These are phyloP conservation scores for Aspergillus bertholletiae DNA, from an alignment of 495 filamentous ascomycete species.

Conservation along the genomic window DNA sequence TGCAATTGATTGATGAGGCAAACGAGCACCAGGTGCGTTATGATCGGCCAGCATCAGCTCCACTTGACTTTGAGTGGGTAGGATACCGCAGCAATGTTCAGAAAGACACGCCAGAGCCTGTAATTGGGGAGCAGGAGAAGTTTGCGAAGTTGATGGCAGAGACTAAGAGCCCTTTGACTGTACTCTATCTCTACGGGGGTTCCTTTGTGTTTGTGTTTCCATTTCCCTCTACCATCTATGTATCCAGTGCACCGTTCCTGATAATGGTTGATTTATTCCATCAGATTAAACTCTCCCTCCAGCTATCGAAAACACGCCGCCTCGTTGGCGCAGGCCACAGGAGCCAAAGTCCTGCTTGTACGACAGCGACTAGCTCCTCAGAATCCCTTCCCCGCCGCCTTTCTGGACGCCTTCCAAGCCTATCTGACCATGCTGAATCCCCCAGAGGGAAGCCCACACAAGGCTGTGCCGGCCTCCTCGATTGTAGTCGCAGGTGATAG, in stretches of 20 bases:
- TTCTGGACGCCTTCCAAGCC: slow-evolving; percentile 8
- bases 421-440: slow-evolving; percentile 6
- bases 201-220: background rate
- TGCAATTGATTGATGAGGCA: background rate
- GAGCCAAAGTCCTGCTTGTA: slow-evolving; percentile 2
- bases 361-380: slow-evolving; percentile 9
- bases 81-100: slow-evolving; percentile 2
- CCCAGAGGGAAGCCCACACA: background rate
- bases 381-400: slow-evolving; percentile 8
- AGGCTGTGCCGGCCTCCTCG: background rate
- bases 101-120: slow-evolving; percentile 2
- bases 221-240: no score
- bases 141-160: slow-evolving; percentile 1
- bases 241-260: no score
- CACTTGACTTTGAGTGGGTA: slow-evolving; percentile 2
- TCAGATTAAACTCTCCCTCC: slow-evolving; percentile 1
- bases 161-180: background rate
- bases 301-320: background rate
- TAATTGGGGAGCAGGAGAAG: slow-evolving; percentile 2
- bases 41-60: background rate
- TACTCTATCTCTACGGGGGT: slow-evolving; percentile 9
- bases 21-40: background rate
- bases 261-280: no score
- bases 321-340: background rate
- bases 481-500: slow-evolving; percentile 7